A percentile compares a stretch with the other conserved stretches of the same genome.
phyloP scores from a whole-genome alignment of 2,329 filamentous ascomycete genomes.

The Pseudogymnoascus sp. region DNA sequence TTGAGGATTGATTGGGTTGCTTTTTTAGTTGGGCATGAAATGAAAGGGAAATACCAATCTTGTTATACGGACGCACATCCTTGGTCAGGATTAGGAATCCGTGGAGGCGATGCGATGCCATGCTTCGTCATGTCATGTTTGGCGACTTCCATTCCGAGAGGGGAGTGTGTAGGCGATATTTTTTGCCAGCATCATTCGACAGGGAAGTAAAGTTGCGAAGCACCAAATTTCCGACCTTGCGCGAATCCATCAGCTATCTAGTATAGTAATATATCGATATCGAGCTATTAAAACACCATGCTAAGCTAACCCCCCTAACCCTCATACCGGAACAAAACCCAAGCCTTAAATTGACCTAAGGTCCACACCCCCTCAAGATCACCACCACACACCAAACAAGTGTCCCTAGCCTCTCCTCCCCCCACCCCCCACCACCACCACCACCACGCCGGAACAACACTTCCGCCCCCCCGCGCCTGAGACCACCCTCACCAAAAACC shows the following conservation, averaged over 20 bases:
- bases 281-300: not conserved
- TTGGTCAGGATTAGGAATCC: not conserved
- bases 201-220: not conserved
- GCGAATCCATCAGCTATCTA: not conserved
- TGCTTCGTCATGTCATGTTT: too few relatives aligned
- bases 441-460: not conserved
- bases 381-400: not conserved
- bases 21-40: not conserved
- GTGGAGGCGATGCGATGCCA: not conserved
- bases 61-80: not conserved
- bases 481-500: not conserved
- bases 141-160: too few relatives aligned
- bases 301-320: not conserved
- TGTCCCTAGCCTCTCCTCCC: not conserved
- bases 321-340: not conserved
- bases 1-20: not conserved
- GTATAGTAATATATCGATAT: not conserved
- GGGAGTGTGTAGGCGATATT: not conserved
- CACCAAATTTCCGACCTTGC: not conserved
- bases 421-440: not conserved
- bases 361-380: not conserved
- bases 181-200: not conserved
- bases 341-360: not conserved
- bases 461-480: not conserved
- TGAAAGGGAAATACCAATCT: not conserved